Percentiles rank a stretch among this genome's conserved stretches.
Conservation (phyloP, 1,284 basidiomycete genomes). For the Ustilago sp. region DNA sequence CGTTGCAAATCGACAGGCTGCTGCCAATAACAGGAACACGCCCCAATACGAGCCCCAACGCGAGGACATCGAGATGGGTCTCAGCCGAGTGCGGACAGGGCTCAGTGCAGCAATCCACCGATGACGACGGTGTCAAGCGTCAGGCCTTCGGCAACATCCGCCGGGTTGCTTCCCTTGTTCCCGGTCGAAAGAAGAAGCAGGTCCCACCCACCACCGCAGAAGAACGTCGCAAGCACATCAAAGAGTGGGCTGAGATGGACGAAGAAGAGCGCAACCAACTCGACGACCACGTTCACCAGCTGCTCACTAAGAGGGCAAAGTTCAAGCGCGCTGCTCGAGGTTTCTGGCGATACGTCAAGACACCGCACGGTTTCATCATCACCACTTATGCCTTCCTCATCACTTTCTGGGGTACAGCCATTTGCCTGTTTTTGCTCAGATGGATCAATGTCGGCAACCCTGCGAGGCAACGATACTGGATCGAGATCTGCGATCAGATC, state of each 20-base stretch:
- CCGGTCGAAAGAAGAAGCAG: constrained; percentile 28
- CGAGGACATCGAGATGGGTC: constrained; percentile 41
- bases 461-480: constrained; percentile 58
- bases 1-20: constrained; percentile 6
- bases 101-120: constrained; percentile 1
- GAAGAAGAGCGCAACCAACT: constrained; percentile 70
- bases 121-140: constrained; percentile 1
- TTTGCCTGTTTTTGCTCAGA: constrained; percentile 61
- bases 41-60: constrained; percentile 16
- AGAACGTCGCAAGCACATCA: constrained; percentile 58
- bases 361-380: constrained; percentile 66
- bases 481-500: constrained; percentile 68
- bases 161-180: constrained; percentile 27
- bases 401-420: constrained; percentile 64
- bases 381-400: constrained; percentile 62
- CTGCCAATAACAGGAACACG: constrained; percentile 9
- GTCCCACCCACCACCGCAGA: constrained; percentile 43
- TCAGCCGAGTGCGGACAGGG: constrained; percentile 7
- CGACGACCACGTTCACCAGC: constrained; percentile 82
- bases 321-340: constrained; percentile 57
- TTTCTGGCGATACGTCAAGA: constrained; percentile 62
- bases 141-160: constrained; percentile 25
- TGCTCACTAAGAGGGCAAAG: constrained; percentile 78
- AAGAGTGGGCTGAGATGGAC: constrained; percentile 63
- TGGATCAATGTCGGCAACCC: constrained; percentile 58